Percentiles rank a stretch among this genome's conserved stretches.
Evolutionary conservation across 2,329 filamentous ascomycete species (phyloP).

Genomic region (Incumbomyces delicatus): DNA sequence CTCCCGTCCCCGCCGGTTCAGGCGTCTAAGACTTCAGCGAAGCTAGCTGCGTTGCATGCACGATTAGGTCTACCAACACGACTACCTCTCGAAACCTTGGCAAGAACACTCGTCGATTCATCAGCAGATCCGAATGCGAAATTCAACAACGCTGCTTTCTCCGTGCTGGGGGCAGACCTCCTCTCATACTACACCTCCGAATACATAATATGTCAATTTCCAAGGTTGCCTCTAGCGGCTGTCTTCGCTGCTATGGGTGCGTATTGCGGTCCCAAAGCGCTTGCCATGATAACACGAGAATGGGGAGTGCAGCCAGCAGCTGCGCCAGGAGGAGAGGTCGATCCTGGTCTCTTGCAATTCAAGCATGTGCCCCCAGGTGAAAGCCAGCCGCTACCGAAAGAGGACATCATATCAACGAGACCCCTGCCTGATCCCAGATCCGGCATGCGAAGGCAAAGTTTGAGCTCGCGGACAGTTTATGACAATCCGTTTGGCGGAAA

Average conservation of each 20-base stretch:
- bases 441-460: slow-evolving; percentile 50
- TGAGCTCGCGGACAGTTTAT: slow-evolving; percentile 68
- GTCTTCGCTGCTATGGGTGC: slow-evolving; percentile 77
- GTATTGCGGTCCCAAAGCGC: slow-evolving; percentile 65
- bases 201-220: slow-evolving; percentile 78
- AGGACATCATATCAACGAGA: slow-evolving; percentile 11
- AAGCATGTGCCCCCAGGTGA: slow-evolving; percentile 33
- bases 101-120: slow-evolving; percentile 71
- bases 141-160: slow-evolving; percentile 83
- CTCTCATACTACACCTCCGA: slow-evolving; percentile 84
- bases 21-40: slow-evolving; percentile 63
- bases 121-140: slow-evolving; percentile 69
- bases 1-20: slow-evolving; percentile 64
- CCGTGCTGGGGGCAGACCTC: slow-evolving; percentile 70
- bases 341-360: slow-evolving; percentile 84
- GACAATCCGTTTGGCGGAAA: slow-evolving; percentile 77
- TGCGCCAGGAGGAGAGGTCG: slow-evolving; percentile 79
- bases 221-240: slow-evolving; percentile 80
- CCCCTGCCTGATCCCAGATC: slow-evolving; percentile 6
- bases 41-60: slow-evolving; percentile 85
- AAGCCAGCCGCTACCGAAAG: slow-evolving; percentile 36
- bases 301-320: slow-evolving; percentile 91
- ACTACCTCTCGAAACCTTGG: slow-evolving; percentile 77
- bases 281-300: slow-evolving; percentile 64
- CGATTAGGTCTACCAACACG: slow-evolving; percentile 72